These are phyloP conservation scores for Geosiphon pyriformis DNA, from an alignment of 192 early-diverging fungal genomes.

Conservation along the genomic window DNA sequence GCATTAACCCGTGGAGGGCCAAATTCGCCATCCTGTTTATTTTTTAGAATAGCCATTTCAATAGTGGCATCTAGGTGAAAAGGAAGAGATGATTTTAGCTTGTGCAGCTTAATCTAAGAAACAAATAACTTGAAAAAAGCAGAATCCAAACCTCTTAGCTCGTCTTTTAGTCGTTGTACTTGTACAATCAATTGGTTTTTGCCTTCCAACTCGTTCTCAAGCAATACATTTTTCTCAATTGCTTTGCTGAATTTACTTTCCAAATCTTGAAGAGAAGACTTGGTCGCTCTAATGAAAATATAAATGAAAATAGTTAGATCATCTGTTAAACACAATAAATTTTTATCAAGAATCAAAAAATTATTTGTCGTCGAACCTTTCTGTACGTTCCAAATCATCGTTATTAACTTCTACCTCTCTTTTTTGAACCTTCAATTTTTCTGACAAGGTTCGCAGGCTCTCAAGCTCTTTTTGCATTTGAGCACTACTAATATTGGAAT, in stretches of 20 bases:
- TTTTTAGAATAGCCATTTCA: slow-evolving; percentile 47
- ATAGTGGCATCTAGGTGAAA: slow-evolving; percentile 42
- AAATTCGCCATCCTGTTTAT: slow-evolving; percentile 35
- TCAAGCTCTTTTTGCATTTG: slow-evolving; percentile 75
- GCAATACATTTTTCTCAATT: slow-evolving; percentile 59
- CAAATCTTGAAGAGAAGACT: slow-evolving; percentile 61
- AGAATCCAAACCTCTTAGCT: slow-evolving; percentile 52
- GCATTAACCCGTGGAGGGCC: slow-evolving; percentile 23
- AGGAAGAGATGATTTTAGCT: not conserved
- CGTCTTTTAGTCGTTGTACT: slow-evolving; percentile 72
- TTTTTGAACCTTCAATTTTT: slow-evolving; percentile 64
- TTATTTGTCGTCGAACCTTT: slow-evolving; percentile 35
- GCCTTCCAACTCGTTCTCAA: slow-evolving; percentile 60
- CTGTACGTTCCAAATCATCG: slow-evolving; percentile 70
- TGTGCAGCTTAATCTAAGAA: not conserved
- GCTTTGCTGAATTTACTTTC: slow-evolving; percentile 68
- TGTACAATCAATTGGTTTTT: slow-evolving; percentile 67
- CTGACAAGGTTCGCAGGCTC: slow-evolving; percentile 59
- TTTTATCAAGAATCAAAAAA: not conserved
- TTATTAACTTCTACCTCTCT: slow-evolving; percentile 73
- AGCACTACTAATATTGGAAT: slow-evolving; percentile 56
- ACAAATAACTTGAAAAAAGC: not conserved
- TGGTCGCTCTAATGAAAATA: slow-evolving; percentile 51
- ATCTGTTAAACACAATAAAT: not conserved
- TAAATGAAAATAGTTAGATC: slow-evolving; percentile 11